Conservation (phyloP, 2,329 filamentous ascomycete species). For the Lachnellula occidentalis region DNA sequence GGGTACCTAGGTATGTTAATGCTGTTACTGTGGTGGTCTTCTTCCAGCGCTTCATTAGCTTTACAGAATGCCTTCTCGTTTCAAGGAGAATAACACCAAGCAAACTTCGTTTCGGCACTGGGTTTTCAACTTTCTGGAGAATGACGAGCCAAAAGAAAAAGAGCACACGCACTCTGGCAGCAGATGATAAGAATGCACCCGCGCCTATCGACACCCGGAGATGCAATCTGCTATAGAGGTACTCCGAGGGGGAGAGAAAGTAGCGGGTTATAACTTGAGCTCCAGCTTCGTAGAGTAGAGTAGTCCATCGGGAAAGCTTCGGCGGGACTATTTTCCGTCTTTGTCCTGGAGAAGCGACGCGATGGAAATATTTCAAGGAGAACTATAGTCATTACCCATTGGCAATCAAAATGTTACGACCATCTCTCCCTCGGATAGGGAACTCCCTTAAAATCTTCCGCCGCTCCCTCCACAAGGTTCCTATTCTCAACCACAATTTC, state of each 20-base stretch:
- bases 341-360: not conserved
- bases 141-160: not conserved
- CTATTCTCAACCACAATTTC: conserved; percentile 43
- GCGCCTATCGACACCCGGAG: conserved; percentile 13
- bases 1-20: conserved; percentile 56
- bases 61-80: conserved; percentile 9
- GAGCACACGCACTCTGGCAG: too few species aligned
- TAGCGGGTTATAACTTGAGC: too few species aligned
- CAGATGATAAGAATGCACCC: not conserved
- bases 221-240: too few species aligned
- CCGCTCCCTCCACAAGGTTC: conserved; percentile 44
- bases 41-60: conserved; percentile 16
- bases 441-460: conserved; percentile 20
- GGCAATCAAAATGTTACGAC: conserved; percentile 29
- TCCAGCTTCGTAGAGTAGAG: too few species aligned
- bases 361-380: conserved; percentile 6
- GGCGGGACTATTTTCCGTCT: not conserved
- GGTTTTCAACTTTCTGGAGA: conserved; percentile 18
- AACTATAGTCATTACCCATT: conserved; percentile 8
- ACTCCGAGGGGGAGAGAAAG: too few species aligned
- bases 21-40: conserved; percentile 46
- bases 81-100: conserved; percentile 9
- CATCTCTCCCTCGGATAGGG: conserved; percentile 26
- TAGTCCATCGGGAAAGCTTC: not conserved
- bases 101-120: not conserved